Evolutionary conservation across 2,329 filamentous ascomycete genomes (phyloP), one percentile per base, ranked within the genome.

Genomic region (Apiospora marii): DNA sequence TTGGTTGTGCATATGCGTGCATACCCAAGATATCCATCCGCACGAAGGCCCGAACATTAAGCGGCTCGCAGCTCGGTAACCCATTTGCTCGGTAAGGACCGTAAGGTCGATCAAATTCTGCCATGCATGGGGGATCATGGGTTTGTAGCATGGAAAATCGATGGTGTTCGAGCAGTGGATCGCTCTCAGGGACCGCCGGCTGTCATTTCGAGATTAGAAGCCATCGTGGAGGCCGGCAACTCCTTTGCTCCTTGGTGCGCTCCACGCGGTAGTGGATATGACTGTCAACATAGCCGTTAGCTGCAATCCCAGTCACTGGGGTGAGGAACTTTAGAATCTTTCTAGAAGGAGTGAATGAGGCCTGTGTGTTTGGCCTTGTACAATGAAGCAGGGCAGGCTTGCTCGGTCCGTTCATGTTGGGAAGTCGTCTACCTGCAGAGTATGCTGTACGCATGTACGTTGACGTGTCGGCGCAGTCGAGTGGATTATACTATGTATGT

Each of bases 181-280:
- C 41, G 58, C 41, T 64, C 19, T 34, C 37, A 64, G 58, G 34
- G 58, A 64, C 58, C 34, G 58, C 58, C 58, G 34, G 22, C 58
- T n/a, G 58, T 64, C 58, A 64, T 37, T 37, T 64, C 4, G 58
- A 64, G 58, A 64, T 64, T 64, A 64, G 34, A 64, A 41, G 34
- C 58, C 58, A 64, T 64, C 58, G 34, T 64, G 58, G 58, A 64
- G 58, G 58, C 58, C 58, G 58, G 58, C 19, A 41, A 64, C 58
- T 64, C 58, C 58, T 64, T 64, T 64, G 34, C 34, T 64, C 34
- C 58, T 30, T 64, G 58, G 58, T 41, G 58, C 34, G 58, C 19
- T 64, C 58, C 58, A 64, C 58, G 58, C 58, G 34, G 58, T 41
- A 64, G 58, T 64, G 58, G 58, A n/a, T 64, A 64, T 64, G 30